Evolutionary conservation across 2,329 filamentous ascomycete genomes (phyloP).

Genomic region (Hypoxylon sp.): DNA sequence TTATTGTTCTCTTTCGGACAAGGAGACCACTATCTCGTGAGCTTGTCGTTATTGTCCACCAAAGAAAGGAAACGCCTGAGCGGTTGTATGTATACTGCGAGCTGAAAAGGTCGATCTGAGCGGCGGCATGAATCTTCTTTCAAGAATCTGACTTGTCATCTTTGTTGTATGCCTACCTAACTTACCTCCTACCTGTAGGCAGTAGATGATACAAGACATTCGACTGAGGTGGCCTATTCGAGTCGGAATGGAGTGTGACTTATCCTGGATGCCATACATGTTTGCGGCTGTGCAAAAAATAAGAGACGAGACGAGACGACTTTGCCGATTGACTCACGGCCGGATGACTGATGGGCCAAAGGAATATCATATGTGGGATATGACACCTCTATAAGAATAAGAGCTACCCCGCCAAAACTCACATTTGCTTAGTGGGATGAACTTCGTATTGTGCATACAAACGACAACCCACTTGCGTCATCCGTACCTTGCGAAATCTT

Average conservation of each 20-base stretch:
- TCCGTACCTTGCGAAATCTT: background rate
- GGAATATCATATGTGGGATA: background rate
- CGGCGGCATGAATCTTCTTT: background rate
- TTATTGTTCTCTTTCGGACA: background rate
- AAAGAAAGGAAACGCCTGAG: background rate
- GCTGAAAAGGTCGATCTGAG: background rate
- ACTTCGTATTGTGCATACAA: too few species aligned
- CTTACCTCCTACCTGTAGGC: too few species aligned
- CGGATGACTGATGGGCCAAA: background rate
- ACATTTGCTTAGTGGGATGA: background rate
- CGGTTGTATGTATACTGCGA: background rate
- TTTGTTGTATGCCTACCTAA: background rate
- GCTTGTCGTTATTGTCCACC: conserved; percentile 3
- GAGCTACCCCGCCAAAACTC: conserved; percentile 30
- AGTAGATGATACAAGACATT: background rate
- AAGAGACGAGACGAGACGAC: too few species aligned
- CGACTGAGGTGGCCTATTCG: background rate
- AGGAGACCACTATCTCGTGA: conserved; percentile 9
- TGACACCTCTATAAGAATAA: background rate
- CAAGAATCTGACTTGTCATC: background rate
- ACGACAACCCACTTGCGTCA: conserved; percentile 26
- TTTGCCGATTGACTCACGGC: conserved; percentile 14
- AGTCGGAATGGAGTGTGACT: background rate
- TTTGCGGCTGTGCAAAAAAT: conserved; percentile 1
- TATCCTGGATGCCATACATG: background rate